A percentile compares a stretch with the other conserved stretches of the same genome.
Conservation (phyloP, 2,329 filamentous ascomycete species). For the Waltergamsia citrina region DNA sequence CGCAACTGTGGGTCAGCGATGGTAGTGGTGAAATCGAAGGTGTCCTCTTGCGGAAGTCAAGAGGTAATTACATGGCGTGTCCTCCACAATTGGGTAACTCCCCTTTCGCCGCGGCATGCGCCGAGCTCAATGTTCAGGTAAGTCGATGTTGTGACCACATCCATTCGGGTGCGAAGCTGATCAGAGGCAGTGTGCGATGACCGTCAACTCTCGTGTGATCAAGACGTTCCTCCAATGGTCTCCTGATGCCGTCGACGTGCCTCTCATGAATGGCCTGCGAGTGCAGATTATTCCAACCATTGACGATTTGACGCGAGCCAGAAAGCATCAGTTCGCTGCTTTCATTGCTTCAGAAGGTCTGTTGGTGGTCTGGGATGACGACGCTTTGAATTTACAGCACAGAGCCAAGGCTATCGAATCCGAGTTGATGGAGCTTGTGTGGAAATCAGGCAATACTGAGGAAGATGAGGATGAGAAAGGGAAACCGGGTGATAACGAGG, state of each 20-base stretch:
- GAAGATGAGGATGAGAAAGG: conserved; percentile 42
- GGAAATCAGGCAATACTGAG: conserved; percentile 50
- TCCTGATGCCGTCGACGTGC: conserved; percentile 64
- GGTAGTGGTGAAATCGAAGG: conserved; percentile 61
- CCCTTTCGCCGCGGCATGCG: conserved; percentile 53
- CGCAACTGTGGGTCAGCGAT: conserved; percentile 64
- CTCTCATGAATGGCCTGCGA: conserved; percentile 65
- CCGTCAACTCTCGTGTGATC: conserved; percentile 70
- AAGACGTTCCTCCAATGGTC: conserved; percentile 68
- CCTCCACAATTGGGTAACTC: conserved; percentile 56
- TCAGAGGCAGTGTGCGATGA: conserved; percentile 58
- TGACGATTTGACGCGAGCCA: conserved; percentile 58
- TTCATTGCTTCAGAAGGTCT: conserved; percentile 65
- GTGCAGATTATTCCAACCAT: conserved; percentile 68
- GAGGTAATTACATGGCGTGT: conserved; percentile 63
- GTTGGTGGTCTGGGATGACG: conserved; percentile 75
- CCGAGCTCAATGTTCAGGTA: conserved; percentile 64
- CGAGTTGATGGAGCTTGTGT: conserved; percentile 69
- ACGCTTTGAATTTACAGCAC: conserved; percentile 59
- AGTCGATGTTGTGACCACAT: conserved; percentile 10
- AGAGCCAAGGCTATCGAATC: conserved; percentile 65
- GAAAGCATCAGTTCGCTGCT: conserved; percentile 73
- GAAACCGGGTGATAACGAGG: conserved; percentile 31
- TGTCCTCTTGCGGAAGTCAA: conserved; percentile 59
- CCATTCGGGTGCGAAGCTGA: too few relatives aligned